phyloP scores from a whole-genome alignment of 2,329 filamentous ascomycete species.

The Fusarium oligoseptatum region DNA sequence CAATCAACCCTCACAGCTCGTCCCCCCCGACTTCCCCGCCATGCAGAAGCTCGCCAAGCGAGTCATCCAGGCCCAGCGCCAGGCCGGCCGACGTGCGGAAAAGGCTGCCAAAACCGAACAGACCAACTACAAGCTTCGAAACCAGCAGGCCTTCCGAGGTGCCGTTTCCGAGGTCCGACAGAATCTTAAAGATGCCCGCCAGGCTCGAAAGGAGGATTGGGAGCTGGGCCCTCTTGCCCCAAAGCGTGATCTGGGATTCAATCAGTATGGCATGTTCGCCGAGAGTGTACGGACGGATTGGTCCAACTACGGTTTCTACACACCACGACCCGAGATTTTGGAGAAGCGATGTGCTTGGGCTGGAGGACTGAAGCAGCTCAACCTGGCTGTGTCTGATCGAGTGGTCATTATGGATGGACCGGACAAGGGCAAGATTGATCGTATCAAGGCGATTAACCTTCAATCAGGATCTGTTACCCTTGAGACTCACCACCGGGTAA shows the following conservation, averaged over 20 bases:
- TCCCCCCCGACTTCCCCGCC: slow-evolving; percentile 34
- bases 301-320: slow-evolving; percentile 49
- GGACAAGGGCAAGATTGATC: slow-evolving; percentile 86
- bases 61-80: slow-evolving; percentile 75
- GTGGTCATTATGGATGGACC: slow-evolving; percentile 84
- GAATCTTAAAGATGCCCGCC: slow-evolving; percentile 57
- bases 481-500: slow-evolving; percentile 74
- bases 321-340: slow-evolving; percentile 51
- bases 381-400: slow-evolving; percentile 78
- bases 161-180: slow-evolving; percentile 51
- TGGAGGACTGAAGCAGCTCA: slow-evolving; percentile 69
- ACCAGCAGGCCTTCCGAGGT: slow-evolving; percentile 48
- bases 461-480: slow-evolving; percentile 71
- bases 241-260: slow-evolving; percentile 76
- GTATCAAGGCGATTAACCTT: slow-evolving; percentile 69
- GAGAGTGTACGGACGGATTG: slow-evolving; percentile 55
- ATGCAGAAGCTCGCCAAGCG: slow-evolving; percentile 82
- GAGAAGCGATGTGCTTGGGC: slow-evolving; percentile 66
- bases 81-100: slow-evolving; percentile 65
- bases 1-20: slow-evolving; percentile 22
- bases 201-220: slow-evolving; percentile 80
- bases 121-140: slow-evolving; percentile 47
- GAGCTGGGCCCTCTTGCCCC: slow-evolving; percentile 83
- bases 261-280: slow-evolving; percentile 69
- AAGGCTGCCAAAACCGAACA: slow-evolving; percentile 53